Percentiles rank a stretch among this genome's conserved stretches.
These are phyloP conservation scores for Endotrypanum monterogeii DNA, from an alignment of 208 protist genomes.

Conservation along the genomic window DNA sequence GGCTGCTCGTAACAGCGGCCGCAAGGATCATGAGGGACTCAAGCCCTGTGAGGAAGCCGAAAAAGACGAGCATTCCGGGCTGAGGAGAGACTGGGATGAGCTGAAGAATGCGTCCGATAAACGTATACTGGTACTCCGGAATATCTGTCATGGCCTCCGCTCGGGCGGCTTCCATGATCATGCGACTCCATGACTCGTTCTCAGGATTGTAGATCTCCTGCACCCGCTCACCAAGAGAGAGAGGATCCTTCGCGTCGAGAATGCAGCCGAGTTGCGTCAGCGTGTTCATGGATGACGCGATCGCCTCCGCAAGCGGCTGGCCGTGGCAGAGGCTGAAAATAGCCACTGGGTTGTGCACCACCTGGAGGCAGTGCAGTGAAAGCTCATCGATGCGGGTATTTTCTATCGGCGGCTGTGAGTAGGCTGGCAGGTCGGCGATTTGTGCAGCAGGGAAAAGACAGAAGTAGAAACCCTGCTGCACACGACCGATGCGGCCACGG, in stretches of 20 bases:
- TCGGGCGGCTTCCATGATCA: conserved; percentile 29
- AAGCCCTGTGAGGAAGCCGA: conserved; percentile 69
- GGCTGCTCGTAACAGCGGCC: conserved; percentile 62
- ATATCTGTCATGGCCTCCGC: conserved; percentile 36
- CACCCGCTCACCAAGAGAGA: conserved; percentile 35
- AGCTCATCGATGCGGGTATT: conserved; percentile 74
- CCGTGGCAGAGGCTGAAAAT: conserved; percentile 81
- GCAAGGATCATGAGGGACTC: conserved; percentile 75
- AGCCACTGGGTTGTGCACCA: conserved; percentile 60
- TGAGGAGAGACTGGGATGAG: conserved; percentile 67
- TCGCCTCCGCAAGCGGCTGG: conserved; percentile 58
- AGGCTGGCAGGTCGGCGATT: conserved; percentile 43
- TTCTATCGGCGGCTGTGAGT: conserved; percentile 42
- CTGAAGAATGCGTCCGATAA: conserved; percentile 73
- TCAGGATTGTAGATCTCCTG: conserved; percentile 33
- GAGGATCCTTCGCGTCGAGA: conserved; percentile 39
- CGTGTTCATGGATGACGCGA: conserved; percentile 65
- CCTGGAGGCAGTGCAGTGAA: conserved; percentile 78
- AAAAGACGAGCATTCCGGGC: conserved; percentile 70
- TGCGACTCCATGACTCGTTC: conserved; percentile 28
- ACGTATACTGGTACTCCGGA: conserved; percentile 59
- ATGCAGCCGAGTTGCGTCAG: conserved; percentile 79
- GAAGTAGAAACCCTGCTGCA: conserved; percentile 86
- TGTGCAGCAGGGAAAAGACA: conserved; percentile 61
- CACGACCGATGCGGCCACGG: conserved; percentile 79